Percentiles rank a stretch among this genome's conserved stretches.
Conservation (phyloP, 2,329 filamentous ascomycete genomes). For the Aspergillus pseudoglaucus region DNA sequence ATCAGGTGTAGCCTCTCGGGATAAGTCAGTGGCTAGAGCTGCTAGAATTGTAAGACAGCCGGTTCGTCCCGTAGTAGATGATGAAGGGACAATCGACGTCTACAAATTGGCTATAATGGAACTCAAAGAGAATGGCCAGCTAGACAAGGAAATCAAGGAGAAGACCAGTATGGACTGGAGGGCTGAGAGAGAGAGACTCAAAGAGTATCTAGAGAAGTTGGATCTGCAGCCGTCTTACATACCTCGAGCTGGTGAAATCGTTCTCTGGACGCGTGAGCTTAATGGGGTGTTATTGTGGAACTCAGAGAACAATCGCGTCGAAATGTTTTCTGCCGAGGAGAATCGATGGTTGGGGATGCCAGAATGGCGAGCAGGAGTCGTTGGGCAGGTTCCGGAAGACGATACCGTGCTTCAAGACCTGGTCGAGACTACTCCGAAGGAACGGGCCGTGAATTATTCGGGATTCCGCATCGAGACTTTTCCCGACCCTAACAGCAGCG, state of each 20-base stretch:
- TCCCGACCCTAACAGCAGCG: constrained; percentile 43
- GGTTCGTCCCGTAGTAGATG: constrained; percentile 28
- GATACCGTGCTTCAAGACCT: constrained; percentile 42
- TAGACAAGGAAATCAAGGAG: constrained; percentile 46
- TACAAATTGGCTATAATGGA: constrained; percentile 46
- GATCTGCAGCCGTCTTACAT: constrained; percentile 44
- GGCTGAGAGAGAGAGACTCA: constrained; percentile 41
- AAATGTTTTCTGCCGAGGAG: constrained; percentile 29
- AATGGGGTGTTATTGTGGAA: constrained; percentile 35
- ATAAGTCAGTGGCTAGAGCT: constrained; percentile 2
- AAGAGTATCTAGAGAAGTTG: constrained; percentile 36
- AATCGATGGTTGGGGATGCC: constrained; percentile 33
- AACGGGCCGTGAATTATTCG: constrained; percentile 42
- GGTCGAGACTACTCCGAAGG: constrained; percentile 31
- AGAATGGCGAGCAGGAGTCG: constrained; percentile 52
- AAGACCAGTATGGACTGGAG: constrained; percentile 52
- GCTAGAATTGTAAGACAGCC: constrained; percentile 3
- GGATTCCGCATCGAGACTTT: constrained; percentile 55
- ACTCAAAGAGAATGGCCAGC: constrained; percentile 33
- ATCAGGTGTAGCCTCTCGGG: neutral
- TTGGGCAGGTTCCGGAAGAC: constrained; percentile 47
- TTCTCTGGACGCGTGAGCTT: constrained; percentile 44
- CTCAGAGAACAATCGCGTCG: constrained; percentile 17
- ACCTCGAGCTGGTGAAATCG: constrained; percentile 52
- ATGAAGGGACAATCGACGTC: constrained; percentile 50